Base-by-base conservation (phyloP, 78 protist species). In the Goniomonas avonlea region DNA sequence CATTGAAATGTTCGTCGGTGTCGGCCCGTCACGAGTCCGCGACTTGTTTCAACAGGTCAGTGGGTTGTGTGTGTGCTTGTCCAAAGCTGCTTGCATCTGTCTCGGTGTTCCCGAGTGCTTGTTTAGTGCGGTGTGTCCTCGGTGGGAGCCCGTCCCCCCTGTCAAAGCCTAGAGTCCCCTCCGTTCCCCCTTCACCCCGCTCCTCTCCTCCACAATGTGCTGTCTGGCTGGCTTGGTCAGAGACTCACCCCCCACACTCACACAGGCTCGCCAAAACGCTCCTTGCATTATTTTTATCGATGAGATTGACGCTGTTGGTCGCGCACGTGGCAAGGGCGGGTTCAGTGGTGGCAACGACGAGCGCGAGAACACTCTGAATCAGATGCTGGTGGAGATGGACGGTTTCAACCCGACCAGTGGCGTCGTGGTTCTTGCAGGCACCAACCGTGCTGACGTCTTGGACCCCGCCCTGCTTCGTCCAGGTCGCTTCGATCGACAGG, bases 361-460 rank as follows among this genome's bases (percentile, higher is more conserved):
- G 88, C 85, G 98, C 17, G 98, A 97, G 40, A 92, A 89, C 80
- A 95, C 98, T 13, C 89, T 97, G 73, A 94, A 97, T 82, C 99
- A 96, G 74, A 41, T 98, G 48, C 89, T 98, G 7, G 97, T 92
- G 11, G 99, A 96, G 85, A 93, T 98, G 95, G 99, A 98, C 85
- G 99, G 99, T 47, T 86, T 94, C 81, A 37, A 27, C 47, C 43
- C 91, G 41, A 50, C 83, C 35, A 69, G 53, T 18, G 85, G 88
- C 1, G 87, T 96, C 27, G 89, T 96, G 25, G 95, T 96, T 4
- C 40, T 96, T 2, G 98, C 96, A 0, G 79, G 47, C 55, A 77
- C 61, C 45, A 56, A 61, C 73, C 69, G 18, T 39, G 41, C 11
- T 15, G 96, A 93, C 63, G 84, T 87, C 5, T 77, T 96, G 40